Conservation (phyloP, 306 rosid genomes). For the Phaseolus lunatus region DNA sequence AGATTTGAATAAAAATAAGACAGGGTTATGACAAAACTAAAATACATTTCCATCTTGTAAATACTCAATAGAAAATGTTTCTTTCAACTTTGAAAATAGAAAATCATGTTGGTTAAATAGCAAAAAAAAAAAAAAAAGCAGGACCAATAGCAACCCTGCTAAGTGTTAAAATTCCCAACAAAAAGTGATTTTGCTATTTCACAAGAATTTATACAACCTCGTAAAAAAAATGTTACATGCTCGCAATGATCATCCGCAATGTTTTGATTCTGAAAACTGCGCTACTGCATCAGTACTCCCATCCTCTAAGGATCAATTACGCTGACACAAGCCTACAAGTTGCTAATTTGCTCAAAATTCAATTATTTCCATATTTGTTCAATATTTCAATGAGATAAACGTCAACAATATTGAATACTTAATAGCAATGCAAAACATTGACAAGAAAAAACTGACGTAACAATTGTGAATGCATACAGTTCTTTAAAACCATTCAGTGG, state of each 20-base stretch:
- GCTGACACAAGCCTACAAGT: neutral
- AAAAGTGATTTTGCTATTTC: neutral
- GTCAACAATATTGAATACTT: slow-evolving; percentile 18
- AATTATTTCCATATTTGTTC: slow-evolving; percentile 44
- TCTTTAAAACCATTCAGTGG: slow-evolving; percentile 44
- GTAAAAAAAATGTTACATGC: neutral
- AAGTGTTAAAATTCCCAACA: neutral
- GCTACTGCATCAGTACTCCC: neutral
- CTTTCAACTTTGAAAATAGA: too few species aligned
- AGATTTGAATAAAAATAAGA: too few species aligned
- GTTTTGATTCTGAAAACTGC: neutral
- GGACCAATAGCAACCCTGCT: neutral
- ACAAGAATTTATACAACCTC: neutral
- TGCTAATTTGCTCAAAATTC: slow-evolving; percentile 7
- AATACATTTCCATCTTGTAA: too few species aligned
- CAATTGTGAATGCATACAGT: slow-evolving; percentile 30
- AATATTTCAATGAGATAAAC: slow-evolving; percentile 35
- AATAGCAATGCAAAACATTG: slow-evolving; percentile 19
- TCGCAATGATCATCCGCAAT: neutral
- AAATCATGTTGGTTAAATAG: too few species aligned
- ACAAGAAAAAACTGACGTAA: slow-evolving; percentile 11
- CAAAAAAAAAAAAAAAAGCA: too few species aligned
- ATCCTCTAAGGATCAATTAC: neutral
- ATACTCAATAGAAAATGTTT: too few species aligned
- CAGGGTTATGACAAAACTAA: too few species aligned